A percentile compares a stretch with the other conserved stretches of the same genome.
These are phyloP conservation scores for Metarhizium humberi DNA, from an alignment of 2,329 filamentous ascomycete genomes.

Conservation along the genomic window DNA sequence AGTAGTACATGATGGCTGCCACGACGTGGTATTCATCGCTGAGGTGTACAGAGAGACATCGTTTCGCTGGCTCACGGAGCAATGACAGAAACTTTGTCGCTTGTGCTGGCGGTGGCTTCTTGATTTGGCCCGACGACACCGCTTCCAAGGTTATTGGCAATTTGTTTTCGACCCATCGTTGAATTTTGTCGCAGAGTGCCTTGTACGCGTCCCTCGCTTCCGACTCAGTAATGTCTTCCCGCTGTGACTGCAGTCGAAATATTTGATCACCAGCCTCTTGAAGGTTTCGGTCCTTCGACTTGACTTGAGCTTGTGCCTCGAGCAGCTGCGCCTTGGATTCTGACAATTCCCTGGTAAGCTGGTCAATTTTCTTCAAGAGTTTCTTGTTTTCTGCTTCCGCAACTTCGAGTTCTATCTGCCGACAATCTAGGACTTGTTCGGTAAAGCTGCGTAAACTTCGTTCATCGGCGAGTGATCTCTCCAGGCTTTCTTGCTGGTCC, in stretches of 20 bases:
- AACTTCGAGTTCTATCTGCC: constrained; percentile 24
- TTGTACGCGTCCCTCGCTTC: constrained; percentile 26
- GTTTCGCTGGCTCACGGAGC: constrained; percentile 25
- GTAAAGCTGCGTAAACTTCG: constrained; percentile 24
- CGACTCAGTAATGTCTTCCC: constrained; percentile 25
- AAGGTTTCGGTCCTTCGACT: constrained; percentile 17
- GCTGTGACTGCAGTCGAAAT: constrained; percentile 21
- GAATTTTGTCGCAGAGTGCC: constrained; percentile 21
- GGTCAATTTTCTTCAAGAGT: constrained; percentile 18
- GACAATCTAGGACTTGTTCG: constrained; percentile 25
- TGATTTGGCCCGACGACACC: constrained; percentile 18
- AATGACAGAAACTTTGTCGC: constrained; percentile 22
- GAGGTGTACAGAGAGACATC: constrained; percentile 19
- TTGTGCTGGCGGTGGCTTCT: constrained; percentile 15
- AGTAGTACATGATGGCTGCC: constrained; percentile 27
- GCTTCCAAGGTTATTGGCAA: constrained; percentile 22
- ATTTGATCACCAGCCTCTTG: constrained; percentile 23
- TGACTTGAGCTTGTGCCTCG: constrained; percentile 19
- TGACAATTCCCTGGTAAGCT: constrained; percentile 20
- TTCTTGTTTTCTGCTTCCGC: constrained; percentile 19
- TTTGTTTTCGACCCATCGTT: constrained; percentile 27
- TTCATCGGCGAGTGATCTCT: constrained; percentile 21
- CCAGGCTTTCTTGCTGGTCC: constrained; percentile 8
- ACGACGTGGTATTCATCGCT: constrained; percentile 27
- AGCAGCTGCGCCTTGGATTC: constrained; percentile 19